These are phyloP conservation scores for Didymella pomorum DNA, from an alignment of 2,329 filamentous ascomycete genomes.

Conservation along the genomic window DNA sequence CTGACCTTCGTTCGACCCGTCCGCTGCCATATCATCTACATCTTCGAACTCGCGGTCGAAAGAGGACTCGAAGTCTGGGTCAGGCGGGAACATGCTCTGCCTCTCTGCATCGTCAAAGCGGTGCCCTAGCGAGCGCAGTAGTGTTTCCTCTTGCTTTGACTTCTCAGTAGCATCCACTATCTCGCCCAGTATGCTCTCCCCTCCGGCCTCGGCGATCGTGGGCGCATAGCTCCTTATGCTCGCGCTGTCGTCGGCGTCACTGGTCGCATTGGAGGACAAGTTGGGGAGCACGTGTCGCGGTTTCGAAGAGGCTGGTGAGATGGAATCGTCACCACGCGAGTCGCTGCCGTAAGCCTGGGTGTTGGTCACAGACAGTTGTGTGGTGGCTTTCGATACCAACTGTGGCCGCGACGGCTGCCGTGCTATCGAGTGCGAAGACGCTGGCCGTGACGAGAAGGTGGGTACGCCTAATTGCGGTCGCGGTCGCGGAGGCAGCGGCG, in stretches of 20 bases:
- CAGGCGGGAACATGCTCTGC: conserved; percentile 60
- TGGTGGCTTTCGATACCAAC: conserved; percentile 74
- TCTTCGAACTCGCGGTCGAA: conserved; percentile 83
- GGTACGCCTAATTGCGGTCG: conserved; percentile 53
- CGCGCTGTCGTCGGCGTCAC: conserved; percentile 68
- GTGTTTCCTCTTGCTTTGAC: conserved; percentile 67
- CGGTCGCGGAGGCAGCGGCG: conserved; percentile 66
- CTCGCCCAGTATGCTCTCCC: conserved; percentile 81
- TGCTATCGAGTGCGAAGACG: conserved; percentile 52
- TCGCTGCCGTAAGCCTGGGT: conserved; percentile 74
- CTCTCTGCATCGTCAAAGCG: conserved; percentile 63
- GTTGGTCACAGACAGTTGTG: conserved; percentile 81
- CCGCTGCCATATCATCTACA: conserved; percentile 66
- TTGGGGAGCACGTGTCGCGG: conserved; percentile 51
- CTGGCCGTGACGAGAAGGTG: conserved; percentile 44
- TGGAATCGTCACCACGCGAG: conserved; percentile 36
- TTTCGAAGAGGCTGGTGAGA: conserved; percentile 45
- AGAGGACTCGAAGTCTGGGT: conserved; percentile 63
- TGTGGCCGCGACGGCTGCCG: conserved; percentile 51
- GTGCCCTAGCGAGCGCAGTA: conserved; percentile 72
- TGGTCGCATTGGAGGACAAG: conserved; percentile 56
- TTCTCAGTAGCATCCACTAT: conserved; percentile 70
- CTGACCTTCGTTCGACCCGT: conserved; percentile 67
- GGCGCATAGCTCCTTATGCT: conserved; percentile 73
- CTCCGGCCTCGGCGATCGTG: conserved; percentile 67